These are phyloP conservation scores for Polyporus arcularius DNA, from an alignment of 768 basidiomycete species.

Conservation along the genomic window DNA sequence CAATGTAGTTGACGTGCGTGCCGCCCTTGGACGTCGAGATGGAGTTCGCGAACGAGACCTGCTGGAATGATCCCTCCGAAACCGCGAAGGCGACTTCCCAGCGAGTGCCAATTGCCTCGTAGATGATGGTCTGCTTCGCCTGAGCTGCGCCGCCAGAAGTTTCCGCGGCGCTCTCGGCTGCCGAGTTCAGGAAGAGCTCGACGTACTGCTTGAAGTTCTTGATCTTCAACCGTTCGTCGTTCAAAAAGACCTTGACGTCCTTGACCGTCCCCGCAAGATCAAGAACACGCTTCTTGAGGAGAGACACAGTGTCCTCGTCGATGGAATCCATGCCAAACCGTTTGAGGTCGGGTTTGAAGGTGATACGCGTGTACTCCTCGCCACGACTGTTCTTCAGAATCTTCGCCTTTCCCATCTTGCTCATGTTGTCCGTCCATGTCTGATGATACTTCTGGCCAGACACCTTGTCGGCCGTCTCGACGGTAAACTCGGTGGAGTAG, in stretches of 20 bases:
- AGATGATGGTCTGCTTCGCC: constrained; percentile 74
- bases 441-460: constrained; percentile 90
- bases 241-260: constrained; percentile 91
- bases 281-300: constrained; percentile 92
- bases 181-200: constrained; percentile 86
- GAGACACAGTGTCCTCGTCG: constrained; percentile 86
- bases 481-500: constrained; percentile 93
- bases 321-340: constrained; percentile 92
- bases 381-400: constrained; percentile 87
- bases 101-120: constrained; percentile 76
- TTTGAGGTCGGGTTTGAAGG: constrained; percentile 88
- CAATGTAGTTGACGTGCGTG: constrained; percentile 82
- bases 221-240: constrained; percentile 89
- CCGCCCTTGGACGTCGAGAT: constrained; percentile 97
- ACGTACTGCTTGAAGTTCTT: constrained; percentile 98
- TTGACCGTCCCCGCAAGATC: constrained; percentile 96
- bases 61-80: constrained; percentile 89
- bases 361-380: constrained; percentile 91
- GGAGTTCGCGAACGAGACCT: constrained; percentile 97
- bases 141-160: constrained; percentile 79
- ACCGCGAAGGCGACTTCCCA: constrained; percentile 97
- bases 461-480: constrained; percentile 93
- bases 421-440: constrained; percentile 94
- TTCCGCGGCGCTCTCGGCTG: constrained; percentile 66
- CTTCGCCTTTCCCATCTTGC: constrained; percentile 82